Conservation (phyloP, 2,329 filamentous ascomycete genomes). For the Pseudocercospora crystallina region DNA sequence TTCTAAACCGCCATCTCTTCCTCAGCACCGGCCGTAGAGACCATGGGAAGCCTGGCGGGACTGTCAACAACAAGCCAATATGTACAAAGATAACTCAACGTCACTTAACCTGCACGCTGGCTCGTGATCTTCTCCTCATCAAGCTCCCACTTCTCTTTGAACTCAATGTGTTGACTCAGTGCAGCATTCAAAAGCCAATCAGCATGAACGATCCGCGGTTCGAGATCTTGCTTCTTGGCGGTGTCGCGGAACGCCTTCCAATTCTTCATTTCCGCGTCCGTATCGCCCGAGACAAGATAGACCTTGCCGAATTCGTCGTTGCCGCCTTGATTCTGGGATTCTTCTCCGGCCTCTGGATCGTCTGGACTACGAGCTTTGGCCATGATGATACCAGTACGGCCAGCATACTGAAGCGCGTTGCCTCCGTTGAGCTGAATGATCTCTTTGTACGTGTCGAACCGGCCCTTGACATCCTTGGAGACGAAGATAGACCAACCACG, state of each 20-base stretch:
- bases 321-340: slow-evolving; percentile 50
- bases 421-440: slow-evolving; percentile 91
- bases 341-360: slow-evolving; percentile 59
- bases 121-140: slow-evolving; percentile 22
- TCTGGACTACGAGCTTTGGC: slow-evolving; percentile 51
- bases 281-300: slow-evolving; percentile 75
- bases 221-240: slow-evolving; percentile 74
- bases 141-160: slow-evolving; percentile 34
- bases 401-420: slow-evolving; percentile 71
- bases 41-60: slow-evolving; percentile 15
- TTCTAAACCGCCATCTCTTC: slow-evolving; percentile 11
- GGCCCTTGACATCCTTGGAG: slow-evolving; percentile 74
- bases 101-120: slow-evolving; percentile 23
- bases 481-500: slow-evolving; percentile 79
- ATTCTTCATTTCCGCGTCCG: slow-evolving; percentile 66
- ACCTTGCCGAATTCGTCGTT: slow-evolving; percentile 59
- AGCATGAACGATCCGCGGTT: slow-evolving; percentile 74
- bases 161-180: slow-evolving; percentile 74
- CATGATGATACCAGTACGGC: slow-evolving; percentile 62
- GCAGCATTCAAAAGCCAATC: slow-evolving; percentile 91
- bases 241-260: slow-evolving; percentile 81
- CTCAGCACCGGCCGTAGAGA: slow-evolving; percentile 13
- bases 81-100: neutral
- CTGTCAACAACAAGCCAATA: slow-evolving; percentile 11
- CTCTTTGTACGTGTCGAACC: slow-evolving; percentile 77